Evolutionary conservation across 164 flowering plant species (phyloP), one percentile per base, ranked within the genome.

Genomic region (Vitis amurensis): DNA sequence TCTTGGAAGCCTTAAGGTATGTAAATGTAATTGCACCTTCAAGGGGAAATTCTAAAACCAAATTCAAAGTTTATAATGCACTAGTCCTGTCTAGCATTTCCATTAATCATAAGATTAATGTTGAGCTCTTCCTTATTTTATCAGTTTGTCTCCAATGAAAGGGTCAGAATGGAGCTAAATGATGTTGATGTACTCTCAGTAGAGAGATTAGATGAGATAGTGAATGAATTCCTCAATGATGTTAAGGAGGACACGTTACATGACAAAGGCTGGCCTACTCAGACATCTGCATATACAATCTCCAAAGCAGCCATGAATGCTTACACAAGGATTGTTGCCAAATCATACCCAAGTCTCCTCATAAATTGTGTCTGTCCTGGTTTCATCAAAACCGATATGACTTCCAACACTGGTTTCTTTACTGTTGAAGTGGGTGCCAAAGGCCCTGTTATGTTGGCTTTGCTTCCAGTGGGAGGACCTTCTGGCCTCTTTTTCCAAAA

Each of bases 251-350:
- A 70, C 48, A 17, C 4, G 27, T 14, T 73, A 12, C 65, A 73
- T 63, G 64, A 57, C 27, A 84, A 83, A n/a, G 83, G 82, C 50
- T 85, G 85, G 84, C 84, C 85, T 29, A 7, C 14, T 1, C 16
- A 2, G 0, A 7, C 61, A 1, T 47, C 73, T 14, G 69, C 80
- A 1, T 83, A 83, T 31, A 56, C 6, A 31, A 53, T 80, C 51
- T 72, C 84, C 3, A 81, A 83, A 71, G 82, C 79, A 13, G 76
- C 81, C 50, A n/a, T 81, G 63, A 81, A 71, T 66, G 83, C 83
- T 0, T 76, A 84, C 50, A 81, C 83, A 30, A 73, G 82, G 64
- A 57, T 81, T 44, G 11, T 79, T 11, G 83, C 85, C 3, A 68
- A 63, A 44, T 76, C 57, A 44, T 69, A 67, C 44, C 74, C 79